Evolutionary conservation across 2,329 filamentous ascomycete species (phyloP).

Genomic region (Conoideocrella luteorostrata): DNA sequence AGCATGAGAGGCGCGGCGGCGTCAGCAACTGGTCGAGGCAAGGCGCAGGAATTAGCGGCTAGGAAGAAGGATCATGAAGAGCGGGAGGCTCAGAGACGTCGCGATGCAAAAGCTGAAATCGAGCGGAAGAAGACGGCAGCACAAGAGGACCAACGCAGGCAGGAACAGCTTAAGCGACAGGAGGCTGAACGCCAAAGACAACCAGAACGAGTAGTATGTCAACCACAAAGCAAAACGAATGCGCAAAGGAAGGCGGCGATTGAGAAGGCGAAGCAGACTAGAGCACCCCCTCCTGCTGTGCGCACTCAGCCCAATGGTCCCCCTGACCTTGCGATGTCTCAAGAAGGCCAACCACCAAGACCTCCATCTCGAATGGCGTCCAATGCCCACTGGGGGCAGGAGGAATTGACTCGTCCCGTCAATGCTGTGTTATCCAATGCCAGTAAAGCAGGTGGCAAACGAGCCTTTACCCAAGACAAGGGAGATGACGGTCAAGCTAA

Average conservation of each 20-base stretch:
- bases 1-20: slow-evolving; percentile 56
- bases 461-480: slow-evolving; percentile 61
- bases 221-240: slow-evolving; percentile 59
- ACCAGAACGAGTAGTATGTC: slow-evolving; percentile 51
- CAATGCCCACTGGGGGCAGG: slow-evolving; percentile 42
- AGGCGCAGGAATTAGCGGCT: slow-evolving; percentile 68
- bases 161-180: slow-evolving; percentile 52
- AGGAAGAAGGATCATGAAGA: slow-evolving; percentile 84
- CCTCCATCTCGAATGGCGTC: slow-evolving; percentile 55
- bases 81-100: slow-evolving; percentile 68
- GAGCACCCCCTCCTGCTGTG: slow-evolving; percentile 54
- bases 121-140: slow-evolving; percentile 66
- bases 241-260: slow-evolving; percentile 57
- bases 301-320: slow-evolving; percentile 48
- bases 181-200: slow-evolving; percentile 58
- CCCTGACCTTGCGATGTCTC: slow-evolving; percentile 35
- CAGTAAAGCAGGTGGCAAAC: slow-evolving; percentile 62
- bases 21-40: slow-evolving; percentile 60
- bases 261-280: slow-evolving; percentile 59
- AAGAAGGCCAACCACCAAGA: slow-evolving; percentile 30
- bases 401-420: slow-evolving; percentile 56
- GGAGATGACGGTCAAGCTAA: slow-evolving; percentile 48
- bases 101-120: slow-evolving; percentile 72
- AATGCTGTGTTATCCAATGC: slow-evolving; percentile 53
- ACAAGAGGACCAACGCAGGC: slow-evolving; percentile 58